Evolutionary conservation across 192 early-diverging fungal genomes (phyloP).

Genomic region (Diversispora epigaea): DNA sequence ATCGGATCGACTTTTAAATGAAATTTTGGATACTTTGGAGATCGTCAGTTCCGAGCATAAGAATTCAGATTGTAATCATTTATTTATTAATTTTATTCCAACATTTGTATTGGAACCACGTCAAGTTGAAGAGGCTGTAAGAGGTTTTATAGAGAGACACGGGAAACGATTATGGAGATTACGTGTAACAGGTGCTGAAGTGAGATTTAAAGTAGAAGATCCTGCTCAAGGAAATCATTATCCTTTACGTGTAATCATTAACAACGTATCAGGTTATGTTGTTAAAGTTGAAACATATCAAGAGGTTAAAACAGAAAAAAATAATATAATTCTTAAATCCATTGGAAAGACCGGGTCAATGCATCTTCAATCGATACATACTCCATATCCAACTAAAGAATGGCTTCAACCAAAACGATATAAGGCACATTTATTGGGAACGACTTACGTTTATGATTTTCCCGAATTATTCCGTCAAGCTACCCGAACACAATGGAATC

Average conservation of each 20-base stretch:
- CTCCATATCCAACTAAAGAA: conserved; percentile 91
- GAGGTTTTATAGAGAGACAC: conserved; percentile 90
- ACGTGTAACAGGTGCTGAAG: conserved; percentile 94
- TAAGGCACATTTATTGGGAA: conserved; percentile 97
- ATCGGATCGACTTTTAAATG: conserved; percentile 88
- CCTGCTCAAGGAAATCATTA: conserved; percentile 50
- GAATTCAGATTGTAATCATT: conserved; percentile 98
- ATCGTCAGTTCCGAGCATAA: conserved; percentile 87
- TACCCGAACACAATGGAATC: conserved; percentile 77
- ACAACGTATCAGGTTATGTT: conserved; percentile 89
- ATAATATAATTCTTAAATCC: conserved; percentile 84
- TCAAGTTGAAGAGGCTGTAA: conserved; percentile 80
- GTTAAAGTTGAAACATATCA: conserved; percentile 91
- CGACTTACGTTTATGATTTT: conserved; percentile 99
- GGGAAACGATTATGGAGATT: conserved; percentile 92
- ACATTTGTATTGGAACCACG: conserved; percentile 87
- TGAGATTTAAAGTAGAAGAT: conserved; percentile 89
- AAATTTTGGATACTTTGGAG: conserved; percentile 94
- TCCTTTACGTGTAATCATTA: conserved; percentile 88
- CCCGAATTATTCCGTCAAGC: conserved; percentile 94
- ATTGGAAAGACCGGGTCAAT: conserved; percentile 75
- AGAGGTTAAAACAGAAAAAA: conserved; percentile 81
- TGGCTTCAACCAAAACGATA: conserved; percentile 95
- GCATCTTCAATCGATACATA: conserved; percentile 77
- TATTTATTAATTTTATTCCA: conserved; percentile 98